Evolutionary conservation across 1,284 basidiomycete species (phyloP), one percentile per base, ranked within the genome.

Genomic region (Tylopilus sp.): DNA sequence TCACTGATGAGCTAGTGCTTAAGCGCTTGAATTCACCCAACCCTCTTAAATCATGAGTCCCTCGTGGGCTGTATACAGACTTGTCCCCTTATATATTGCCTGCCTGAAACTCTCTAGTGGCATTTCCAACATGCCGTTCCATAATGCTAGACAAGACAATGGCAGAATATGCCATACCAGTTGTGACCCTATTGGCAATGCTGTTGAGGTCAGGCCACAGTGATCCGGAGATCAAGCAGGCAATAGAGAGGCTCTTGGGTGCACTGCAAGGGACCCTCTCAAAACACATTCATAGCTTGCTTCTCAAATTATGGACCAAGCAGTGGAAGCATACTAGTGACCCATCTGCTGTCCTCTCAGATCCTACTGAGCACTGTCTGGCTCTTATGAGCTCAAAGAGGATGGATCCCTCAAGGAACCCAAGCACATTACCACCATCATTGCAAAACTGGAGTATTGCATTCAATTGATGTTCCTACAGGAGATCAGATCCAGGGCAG

Each of bases 361-460:
- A 77, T 62, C 77, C 77, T 0, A 79, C 77, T 0, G 63, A 76
- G 26, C 38, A 53, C 10, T 66, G 59, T 7, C 58, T 79, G 0
- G 72, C 71, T 0, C 38, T 77, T 0, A 10, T 67, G n/a, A 70
- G 57, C 0, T 24, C 78, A 4, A 66, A 73, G 3, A 29, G 2
- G 63, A 67, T 53, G 75, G 78, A 66, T n/a, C n/a, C n/a, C n/a
- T n/a, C n/a, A n/a, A n/a, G n/a, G n/a, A n/a, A n/a, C n/a, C n/a
- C n/a, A n/a, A 69, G 6, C 18, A 71, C 1, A 59, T 70, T 6
- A 80, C 77, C 2, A 39, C 10, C 0, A 22, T 60, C 3, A 71
- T 78, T 26, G 67, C 72, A 0, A 65, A 67, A 7, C 26, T 79
- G 0, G 67, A 71, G 13, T 72, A 74, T 13, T 61, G 49, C 52